Evolutionary conservation across 257 asterid species (phyloP), one percentile per base, ranked within the genome.

Genomic region (Craterostigma plantagineum): DNA sequence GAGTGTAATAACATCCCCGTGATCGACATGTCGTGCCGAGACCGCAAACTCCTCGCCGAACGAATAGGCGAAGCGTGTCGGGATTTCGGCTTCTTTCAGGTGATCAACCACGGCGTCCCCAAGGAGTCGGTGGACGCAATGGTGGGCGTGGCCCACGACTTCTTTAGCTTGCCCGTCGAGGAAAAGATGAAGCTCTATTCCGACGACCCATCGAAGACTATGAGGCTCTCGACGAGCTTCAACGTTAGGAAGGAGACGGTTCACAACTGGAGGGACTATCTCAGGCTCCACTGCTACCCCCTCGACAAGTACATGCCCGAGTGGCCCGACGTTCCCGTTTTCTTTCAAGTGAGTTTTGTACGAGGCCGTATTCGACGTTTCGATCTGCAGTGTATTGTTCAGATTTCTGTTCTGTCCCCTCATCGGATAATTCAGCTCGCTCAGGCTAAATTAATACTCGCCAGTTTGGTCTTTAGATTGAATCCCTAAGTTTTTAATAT

Each of bases 131-230:
- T 54, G 51, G 48, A 53, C 23, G 42, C 27, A 43, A 43, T 63
- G 17, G 30, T 63, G 10, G 17, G 15, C 10, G 50, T 54, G 18
- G 62, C 49, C 30, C 61, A 57, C 34, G 70, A 63, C 6, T 63
- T 63, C 53, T 63, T 63, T 37, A 41, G 43, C 11, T 45, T 58
- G 33, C 62, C 65, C 0, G 40, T 58, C 33, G 65, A 63, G 33
- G 70, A 63, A 51, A 63, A 63, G 54, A 53, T 63, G 70, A 63
- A 63, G 35, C 14, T 63, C 37, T 63, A 63, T 42, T 63, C 70
- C 0, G 70, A 63, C 34, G 70, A 63, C 11, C 62, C 70, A 0
- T 53, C 70, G 27, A 63, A 58, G 35, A 58, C 65, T 10, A 41
- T 42, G 44, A 48, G 70, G 30, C n/a, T 63, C 15, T 63, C 70